These are phyloP conservation scores for Zygoascus hellenicus DNA, from an alignment of 1,139 yeast species.

Conservation along the genomic window DNA sequence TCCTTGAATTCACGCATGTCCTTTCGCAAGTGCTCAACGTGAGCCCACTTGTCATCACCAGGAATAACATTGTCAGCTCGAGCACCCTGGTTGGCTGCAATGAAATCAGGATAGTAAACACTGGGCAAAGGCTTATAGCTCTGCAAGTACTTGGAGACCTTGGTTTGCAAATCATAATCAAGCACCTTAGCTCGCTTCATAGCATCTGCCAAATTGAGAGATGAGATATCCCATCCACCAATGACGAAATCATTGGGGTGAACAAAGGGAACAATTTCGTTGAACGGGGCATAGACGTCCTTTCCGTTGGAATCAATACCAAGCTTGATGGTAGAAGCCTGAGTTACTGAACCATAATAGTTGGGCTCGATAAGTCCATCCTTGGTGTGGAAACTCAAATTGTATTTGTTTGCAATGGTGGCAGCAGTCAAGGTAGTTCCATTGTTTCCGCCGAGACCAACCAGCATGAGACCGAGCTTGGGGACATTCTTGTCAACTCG, in stretches of 20 bases:
- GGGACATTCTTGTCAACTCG: slow-evolving; percentile 79
- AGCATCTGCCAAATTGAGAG: slow-evolving; percentile 64
- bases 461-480: slow-evolving; percentile 82
- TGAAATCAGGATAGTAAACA: slow-evolving; percentile 91
- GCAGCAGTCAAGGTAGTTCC: slow-evolving; percentile 90
- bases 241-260: slow-evolving; percentile 86
- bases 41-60: slow-evolving; percentile 74
- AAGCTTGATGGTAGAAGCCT: slow-evolving; percentile 81
- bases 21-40: slow-evolving; percentile 77
- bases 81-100: slow-evolving; percentile 89
- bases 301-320: slow-evolving; percentile 80
- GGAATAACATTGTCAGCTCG: slow-evolving; percentile 87
- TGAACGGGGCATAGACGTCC: slow-evolving; percentile 91
- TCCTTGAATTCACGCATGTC: slow-evolving; percentile 79
- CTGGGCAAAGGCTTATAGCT: slow-evolving; percentile 71
- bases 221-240: slow-evolving; percentile 93
- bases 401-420: slow-evolving; percentile 76
- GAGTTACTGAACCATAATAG: slow-evolving; percentile 95
- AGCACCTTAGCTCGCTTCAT: slow-evolving; percentile 83
- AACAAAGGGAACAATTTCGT: slow-evolving; percentile 79
- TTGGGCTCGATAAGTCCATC: slow-evolving; percentile 76
- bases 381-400: slow-evolving; percentile 74
- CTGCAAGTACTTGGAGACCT: slow-evolving; percentile 62
- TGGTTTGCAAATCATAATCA: slow-evolving; percentile 76
- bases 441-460: slow-evolving; percentile 95